A percentile compares a stretch with the other conserved stretches of the same genome.
These are phyloP conservation scores for Wallacemonas collosoma DNA, from an alignment of 208 protist species.

Conservation along the genomic window DNA sequence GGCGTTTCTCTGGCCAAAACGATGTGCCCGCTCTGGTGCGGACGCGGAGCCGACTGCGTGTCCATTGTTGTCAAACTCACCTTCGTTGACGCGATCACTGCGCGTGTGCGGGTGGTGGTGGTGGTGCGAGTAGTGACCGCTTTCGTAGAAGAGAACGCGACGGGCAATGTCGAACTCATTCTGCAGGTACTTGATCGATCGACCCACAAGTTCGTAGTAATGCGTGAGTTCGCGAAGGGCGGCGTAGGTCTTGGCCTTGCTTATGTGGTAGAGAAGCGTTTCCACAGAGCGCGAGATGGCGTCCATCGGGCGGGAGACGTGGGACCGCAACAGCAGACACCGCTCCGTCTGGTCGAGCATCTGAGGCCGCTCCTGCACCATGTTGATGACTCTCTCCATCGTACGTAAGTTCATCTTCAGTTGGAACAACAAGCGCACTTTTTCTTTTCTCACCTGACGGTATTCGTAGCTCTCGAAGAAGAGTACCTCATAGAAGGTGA, in stretches of 20 bases:
- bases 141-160: conserved; percentile 67
- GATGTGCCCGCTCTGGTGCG: not conserved
- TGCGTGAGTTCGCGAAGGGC: conserved; percentile 37
- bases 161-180: conserved; percentile 64
- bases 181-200: conserved; percentile 57
- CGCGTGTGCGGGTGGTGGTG: conserved; percentile 20
- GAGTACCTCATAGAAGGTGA: conserved; percentile 70
- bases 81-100: not conserved
- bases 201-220: conserved; percentile 55
- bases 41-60: not conserved
- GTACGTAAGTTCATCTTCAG: conserved; percentile 70
- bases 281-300: conserved; percentile 52
- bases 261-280: conserved; percentile 51
- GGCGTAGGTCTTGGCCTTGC: conserved; percentile 44
- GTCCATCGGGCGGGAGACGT: conserved; percentile 61
- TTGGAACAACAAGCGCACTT: conserved; percentile 54
- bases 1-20: too few relatives aligned
- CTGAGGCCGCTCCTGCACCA: conserved; percentile 66
- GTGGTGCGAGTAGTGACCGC: conserved; percentile 4
- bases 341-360: conserved; percentile 62
- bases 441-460: conserved; percentile 62
- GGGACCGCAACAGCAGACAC: conserved; percentile 52
- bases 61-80: not conserved
- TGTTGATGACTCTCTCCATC: conserved; percentile 76
- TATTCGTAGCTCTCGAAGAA: conserved; percentile 70